Evolutionary conservation across 768 basidiomycete species (phyloP), one percentile per base, ranked within the genome.

Genomic region (Boletus vinaceobasis): DNA sequence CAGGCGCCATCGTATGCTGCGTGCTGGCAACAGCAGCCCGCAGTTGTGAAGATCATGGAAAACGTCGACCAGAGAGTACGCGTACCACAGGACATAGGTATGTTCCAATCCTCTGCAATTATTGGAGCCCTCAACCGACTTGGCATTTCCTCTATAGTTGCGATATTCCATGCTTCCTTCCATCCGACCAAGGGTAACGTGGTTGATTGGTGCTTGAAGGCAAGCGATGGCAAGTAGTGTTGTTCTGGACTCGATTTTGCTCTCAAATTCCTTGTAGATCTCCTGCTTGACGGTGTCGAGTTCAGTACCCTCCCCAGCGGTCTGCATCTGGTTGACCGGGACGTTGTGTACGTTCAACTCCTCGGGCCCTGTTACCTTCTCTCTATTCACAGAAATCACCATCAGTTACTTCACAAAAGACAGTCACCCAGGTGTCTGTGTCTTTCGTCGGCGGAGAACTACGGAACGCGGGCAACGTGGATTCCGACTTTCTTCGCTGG

Each of bases 271-370:
- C 17, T 45, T 13, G 14, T 60, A 90, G 89, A 86, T 64, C 64
- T 90, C 50, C 79, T 77, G 58, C 76, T 91, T 17, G 83, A 85
- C 29, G 77, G 82, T 61, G 77, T 93, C 49, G 91, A 93, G 69
- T 93, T 91, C 69, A 90, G 81, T 60, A 83, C 83, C 7, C 76
- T 93, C 11, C 91, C 91, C 0, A 91, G 89, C 58, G 90, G 90
- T 1, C 74, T 93, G 5, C 91, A 93, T 69, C 74, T 85, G 0
- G 81, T 93, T 23, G 89, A 91, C 60, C 78, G 80, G 35, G 90
- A 93, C 64, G 84, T 90, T 26, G 79, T 93, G 88, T 91, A 68
- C 63, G 86, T 73, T 26, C 37, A 21, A 14, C 39, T 48, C 15
- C 11, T 32, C n/a, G 2, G 27, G n/a, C 43, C 13, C 36, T 21